Conservation (phyloP, 2,329 filamentous ascomycete species). For the Orbilia oligospora region DNA sequence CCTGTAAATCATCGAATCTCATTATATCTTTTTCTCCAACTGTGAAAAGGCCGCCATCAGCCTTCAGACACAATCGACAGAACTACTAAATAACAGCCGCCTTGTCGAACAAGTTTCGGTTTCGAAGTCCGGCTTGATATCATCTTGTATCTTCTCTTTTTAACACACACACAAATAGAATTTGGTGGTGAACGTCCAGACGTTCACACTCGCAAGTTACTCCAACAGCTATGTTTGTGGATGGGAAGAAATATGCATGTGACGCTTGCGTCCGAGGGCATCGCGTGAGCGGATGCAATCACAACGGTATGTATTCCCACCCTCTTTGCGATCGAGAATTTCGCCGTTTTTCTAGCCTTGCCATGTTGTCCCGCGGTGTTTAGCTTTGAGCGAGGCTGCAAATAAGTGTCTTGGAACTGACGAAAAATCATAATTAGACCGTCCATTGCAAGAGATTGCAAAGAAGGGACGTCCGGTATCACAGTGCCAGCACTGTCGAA, state of each 20-base stretch:
- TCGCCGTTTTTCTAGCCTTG: constrained; percentile 41
- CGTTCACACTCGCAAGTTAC: constrained; percentile 63
- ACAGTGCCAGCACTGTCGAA: constrained; percentile 96
- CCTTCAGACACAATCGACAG: constrained; percentile 61
- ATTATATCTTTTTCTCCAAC: constrained; percentile 45
- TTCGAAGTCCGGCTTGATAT: constrained; percentile 61
- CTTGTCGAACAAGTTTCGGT: constrained; percentile 58
- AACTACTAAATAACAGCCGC: constrained; percentile 55
- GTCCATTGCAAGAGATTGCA: constrained; percentile 92
- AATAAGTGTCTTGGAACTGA: constrained; percentile 46
- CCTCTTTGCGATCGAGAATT: constrained; percentile 45
- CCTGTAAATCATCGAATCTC: constrained; percentile 60
- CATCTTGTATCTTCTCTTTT: constrained; percentile 64
- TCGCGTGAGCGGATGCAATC: constrained; percentile 98
- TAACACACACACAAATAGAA: constrained; percentile 41
- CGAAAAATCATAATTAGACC: constrained; percentile 73
- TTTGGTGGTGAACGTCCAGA: constrained; percentile 58
- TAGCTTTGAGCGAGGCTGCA: constrained; percentile 28
- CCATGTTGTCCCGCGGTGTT: constrained; percentile 33
- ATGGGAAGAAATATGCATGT: constrained; percentile 98
- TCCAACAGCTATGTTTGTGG: constrained; percentile 77
- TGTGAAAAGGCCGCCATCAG: constrained; percentile 60
- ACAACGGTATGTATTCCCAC: constrained; percentile 80
- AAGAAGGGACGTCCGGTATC: constrained; percentile 98
- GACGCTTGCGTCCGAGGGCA: constrained; percentile 98